Percentiles rank a stretch among this genome's conserved stretches.
phyloP scores from a whole-genome alignment of 2,329 filamentous ascomycete genomes.

The Colletotrichum lini region DNA sequence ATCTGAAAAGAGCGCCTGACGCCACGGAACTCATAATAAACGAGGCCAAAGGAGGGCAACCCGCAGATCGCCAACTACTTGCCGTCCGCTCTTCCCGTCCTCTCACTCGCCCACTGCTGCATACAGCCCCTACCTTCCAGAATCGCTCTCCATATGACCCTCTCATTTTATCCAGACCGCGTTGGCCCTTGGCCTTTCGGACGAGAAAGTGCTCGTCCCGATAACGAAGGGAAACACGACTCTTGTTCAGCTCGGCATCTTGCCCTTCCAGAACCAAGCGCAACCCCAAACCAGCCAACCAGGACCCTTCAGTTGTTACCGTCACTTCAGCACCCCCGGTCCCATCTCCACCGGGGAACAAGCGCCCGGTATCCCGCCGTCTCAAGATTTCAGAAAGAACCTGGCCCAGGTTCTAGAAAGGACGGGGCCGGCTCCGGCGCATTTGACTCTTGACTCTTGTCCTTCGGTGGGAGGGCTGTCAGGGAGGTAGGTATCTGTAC shows the following conservation, averaged over 20 bases:
- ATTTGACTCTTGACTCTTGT: constrained; percentile 33
- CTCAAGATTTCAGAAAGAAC: constrained; percentile 39
- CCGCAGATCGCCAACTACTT: not conserved
- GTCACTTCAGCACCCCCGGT: constrained; percentile 34
- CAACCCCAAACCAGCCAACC: constrained; percentile 12
- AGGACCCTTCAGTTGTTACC: constrained; percentile 25
- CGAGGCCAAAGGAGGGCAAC: not conserved
- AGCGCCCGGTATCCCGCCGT: constrained; percentile 37
- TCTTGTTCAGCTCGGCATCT: constrained; percentile 15
- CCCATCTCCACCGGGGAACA: constrained; percentile 39
- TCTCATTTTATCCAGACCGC: not conserved
- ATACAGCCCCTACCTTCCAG: not conserved
- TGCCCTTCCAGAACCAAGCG: constrained; percentile 4
- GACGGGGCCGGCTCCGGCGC: constrained; percentile 27
- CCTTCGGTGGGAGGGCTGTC: not conserved
- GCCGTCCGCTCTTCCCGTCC: not conserved
- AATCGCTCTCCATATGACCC: not conserved
- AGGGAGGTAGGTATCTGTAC: too few species aligned
- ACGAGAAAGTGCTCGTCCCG: not conserved
- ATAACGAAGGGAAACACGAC: constrained; percentile 12
- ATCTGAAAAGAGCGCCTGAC: not conserved
- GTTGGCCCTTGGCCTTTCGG: not conserved
- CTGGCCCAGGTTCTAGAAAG: constrained; percentile 38
- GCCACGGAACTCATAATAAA: not conserved
- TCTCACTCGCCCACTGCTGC: not conserved